Evolutionary conservation across 2,329 filamentous ascomycete species (phyloP).

Genomic region (Claviceps monticola): DNA sequence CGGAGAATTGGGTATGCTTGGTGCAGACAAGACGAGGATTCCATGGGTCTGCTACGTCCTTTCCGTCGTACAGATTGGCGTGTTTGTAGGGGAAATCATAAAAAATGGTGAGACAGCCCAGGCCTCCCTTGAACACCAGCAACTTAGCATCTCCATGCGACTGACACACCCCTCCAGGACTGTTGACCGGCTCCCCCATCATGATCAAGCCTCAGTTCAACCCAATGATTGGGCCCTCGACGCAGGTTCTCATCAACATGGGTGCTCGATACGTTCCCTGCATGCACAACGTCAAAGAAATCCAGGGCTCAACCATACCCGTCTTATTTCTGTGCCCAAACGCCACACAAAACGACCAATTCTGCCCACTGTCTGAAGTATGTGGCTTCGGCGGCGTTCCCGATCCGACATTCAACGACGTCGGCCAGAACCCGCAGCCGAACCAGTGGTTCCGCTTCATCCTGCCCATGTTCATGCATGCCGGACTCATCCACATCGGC

Average conservation of each 20-base stretch:
- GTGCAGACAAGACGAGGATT: constrained; percentile 39
- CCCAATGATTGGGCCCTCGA: constrained; percentile 90
- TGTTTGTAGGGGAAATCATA: constrained; percentile 81
- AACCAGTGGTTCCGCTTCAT: constrained; percentile 98
- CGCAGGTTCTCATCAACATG: constrained; percentile 90
- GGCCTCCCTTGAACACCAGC: neutral
- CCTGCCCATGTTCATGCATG: constrained; percentile 86
- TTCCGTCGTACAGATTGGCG: constrained; percentile 60
- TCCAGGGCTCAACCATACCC: constrained; percentile 37
- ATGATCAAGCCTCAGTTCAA: constrained; percentile 79
- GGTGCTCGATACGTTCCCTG: constrained; percentile 84
- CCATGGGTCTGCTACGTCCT: constrained; percentile 78
- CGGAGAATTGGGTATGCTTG: constrained; percentile 46
- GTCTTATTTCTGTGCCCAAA: constrained; percentile 72
- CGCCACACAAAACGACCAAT: constrained; percentile 45
- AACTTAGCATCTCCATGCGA: neutral
- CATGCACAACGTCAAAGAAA: constrained; percentile 69
- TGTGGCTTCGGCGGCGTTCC: constrained; percentile 71
- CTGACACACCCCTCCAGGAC: constrained; percentile 31
- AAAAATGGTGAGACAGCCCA: constrained; percentile 50
- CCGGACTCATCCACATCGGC: constrained; percentile 83
- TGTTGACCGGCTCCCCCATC: constrained; percentile 65
- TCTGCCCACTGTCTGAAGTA: constrained; percentile 62
- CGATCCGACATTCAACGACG: constrained; percentile 46
- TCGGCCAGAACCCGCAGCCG: constrained; percentile 44